Conservation (phyloP, 768 basidiomycete genomes). For the Phlebiopsis gigantea region DNA sequence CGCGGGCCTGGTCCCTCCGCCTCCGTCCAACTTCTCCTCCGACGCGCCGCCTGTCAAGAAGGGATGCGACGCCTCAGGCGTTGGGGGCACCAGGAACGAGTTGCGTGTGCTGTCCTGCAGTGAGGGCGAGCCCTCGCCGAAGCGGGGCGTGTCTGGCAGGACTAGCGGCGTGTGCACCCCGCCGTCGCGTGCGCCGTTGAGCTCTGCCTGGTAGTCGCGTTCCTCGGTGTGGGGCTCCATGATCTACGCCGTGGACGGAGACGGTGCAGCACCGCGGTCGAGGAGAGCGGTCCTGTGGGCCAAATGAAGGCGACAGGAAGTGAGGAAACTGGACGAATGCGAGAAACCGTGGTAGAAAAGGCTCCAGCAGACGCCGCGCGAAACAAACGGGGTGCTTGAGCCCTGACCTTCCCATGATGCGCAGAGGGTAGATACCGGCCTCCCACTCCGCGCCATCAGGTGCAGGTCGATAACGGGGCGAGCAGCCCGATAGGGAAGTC, state of each 20-base stretch:
- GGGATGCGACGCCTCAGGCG: constrained; percentile 14
- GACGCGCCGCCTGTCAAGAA: constrained; percentile 9
- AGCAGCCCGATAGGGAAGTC: not conserved
- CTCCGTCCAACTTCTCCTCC: not conserved
- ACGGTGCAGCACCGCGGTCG: not conserved
- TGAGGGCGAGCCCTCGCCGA: constrained; percentile 4
- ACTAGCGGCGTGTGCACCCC: not conserved
- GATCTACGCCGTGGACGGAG: not conserved
- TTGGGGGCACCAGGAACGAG: constrained; percentile 15
- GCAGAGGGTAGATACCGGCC: constrained; percentile 1
- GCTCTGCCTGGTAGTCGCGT: not conserved
- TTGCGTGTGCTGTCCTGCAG: constrained; percentile 15
- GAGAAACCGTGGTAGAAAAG: constrained; percentile 1
- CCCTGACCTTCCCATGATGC: constrained; percentile 4
- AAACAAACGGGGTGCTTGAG: not conserved
- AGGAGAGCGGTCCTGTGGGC: not conserved
- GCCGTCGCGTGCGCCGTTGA: not conserved
- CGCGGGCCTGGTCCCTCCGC: not conserved
- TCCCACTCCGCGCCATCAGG: not conserved
- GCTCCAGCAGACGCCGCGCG: not conserved
- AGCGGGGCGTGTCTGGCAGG: not conserved
- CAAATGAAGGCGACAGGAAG: not conserved
- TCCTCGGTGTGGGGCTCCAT: not conserved
- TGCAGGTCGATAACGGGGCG: not conserved
- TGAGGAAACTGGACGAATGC: not conserved